Conservation (phyloP, 116 monocot species). For the Posidonia oceanica region DNA sequence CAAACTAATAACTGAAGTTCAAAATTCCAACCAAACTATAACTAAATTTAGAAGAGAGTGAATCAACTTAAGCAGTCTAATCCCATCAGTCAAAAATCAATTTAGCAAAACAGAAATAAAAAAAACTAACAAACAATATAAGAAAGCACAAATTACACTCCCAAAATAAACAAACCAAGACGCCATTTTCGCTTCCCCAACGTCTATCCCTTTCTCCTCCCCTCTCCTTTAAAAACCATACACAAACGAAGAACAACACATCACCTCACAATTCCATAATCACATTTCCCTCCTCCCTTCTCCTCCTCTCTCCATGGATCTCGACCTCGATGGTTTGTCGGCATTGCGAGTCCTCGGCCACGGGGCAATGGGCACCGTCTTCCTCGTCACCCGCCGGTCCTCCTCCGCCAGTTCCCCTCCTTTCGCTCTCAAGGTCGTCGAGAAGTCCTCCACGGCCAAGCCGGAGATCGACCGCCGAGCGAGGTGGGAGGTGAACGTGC, state of each 20-base stretch:
- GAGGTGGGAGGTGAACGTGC: slow-evolving; percentile 50
- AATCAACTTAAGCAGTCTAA: no score
- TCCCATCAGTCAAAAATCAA: no score
- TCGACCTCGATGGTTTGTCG: slow-evolving; percentile 28
- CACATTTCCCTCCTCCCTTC: neutral
- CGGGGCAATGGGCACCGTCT: slow-evolving; percentile 73
- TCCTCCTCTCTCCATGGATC: neutral
- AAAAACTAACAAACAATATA: no score
- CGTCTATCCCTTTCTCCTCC: neutral
- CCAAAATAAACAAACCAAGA: no score
- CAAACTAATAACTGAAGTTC: no score
- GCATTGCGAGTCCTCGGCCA: slow-evolving; percentile 46
- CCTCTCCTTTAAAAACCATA: neutral
- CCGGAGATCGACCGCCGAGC: slow-evolving; percentile 43
- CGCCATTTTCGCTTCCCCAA: no score
- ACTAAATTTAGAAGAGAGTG: no score
- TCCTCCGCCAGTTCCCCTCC: slow-evolving; percentile 1
- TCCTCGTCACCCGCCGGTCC: slow-evolving; percentile 25
- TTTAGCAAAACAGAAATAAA: no score
- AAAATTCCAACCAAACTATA: no score
- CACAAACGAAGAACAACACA: neutral
- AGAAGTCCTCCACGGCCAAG: slow-evolving; percentile 8
- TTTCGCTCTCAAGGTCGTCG: slow-evolving; percentile 59
- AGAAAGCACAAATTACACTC: no score
- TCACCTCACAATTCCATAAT: neutral